phyloP scores from a whole-genome alignment of 1,139 yeast species.

The Fermentozyma sake region DNA sequence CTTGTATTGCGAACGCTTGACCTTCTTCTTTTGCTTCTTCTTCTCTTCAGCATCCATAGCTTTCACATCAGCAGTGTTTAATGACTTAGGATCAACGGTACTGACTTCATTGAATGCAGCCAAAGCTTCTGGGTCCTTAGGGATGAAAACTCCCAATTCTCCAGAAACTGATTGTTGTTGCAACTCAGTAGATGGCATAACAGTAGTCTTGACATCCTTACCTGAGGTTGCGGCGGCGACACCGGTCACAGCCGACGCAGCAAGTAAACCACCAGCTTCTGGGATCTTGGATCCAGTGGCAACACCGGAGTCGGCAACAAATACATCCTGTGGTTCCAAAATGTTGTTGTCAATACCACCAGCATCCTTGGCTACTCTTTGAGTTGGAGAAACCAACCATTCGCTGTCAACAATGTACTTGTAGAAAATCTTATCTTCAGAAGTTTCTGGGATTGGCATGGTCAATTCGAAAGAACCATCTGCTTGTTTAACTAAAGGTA shows the following conservation, averaged over 20 bases:
- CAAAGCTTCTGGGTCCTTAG: conserved; percentile 35
- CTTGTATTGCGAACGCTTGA: conserved; percentile 44
- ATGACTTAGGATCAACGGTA: conserved; percentile 41
- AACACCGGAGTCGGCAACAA: conserved; percentile 3
- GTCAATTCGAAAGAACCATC: conserved; percentile 59
- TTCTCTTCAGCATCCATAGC: conserved; percentile 36
- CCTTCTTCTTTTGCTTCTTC: conserved; percentile 46
- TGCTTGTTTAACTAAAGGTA: conserved; percentile 54
- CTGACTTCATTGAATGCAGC: conserved; percentile 34
- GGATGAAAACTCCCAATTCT: conserved; percentile 53
- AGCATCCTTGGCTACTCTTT: conserved; percentile 42
- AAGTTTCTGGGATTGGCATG: conserved; percentile 44
- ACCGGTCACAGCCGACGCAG: conserved; percentile 2
- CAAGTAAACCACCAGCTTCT: conserved; percentile 38
- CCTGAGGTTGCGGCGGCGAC: conserved; percentile 35
- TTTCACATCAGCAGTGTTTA: conserved; percentile 4
- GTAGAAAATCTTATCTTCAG: conserved; percentile 45
- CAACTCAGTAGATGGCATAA: conserved; percentile 50
- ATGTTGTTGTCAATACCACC: conserved; percentile 62
- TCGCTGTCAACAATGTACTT: conserved; percentile 75
- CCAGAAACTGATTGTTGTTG: conserved; percentile 44
- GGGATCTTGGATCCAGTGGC: conserved; percentile 27
- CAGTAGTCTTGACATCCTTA: conserved; percentile 42
- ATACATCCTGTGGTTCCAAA: conserved; percentile 39
- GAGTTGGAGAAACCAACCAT: conserved; percentile 52